Conservation (phyloP, 306 rosid genomes). For the Glycine latifolia region DNA sequence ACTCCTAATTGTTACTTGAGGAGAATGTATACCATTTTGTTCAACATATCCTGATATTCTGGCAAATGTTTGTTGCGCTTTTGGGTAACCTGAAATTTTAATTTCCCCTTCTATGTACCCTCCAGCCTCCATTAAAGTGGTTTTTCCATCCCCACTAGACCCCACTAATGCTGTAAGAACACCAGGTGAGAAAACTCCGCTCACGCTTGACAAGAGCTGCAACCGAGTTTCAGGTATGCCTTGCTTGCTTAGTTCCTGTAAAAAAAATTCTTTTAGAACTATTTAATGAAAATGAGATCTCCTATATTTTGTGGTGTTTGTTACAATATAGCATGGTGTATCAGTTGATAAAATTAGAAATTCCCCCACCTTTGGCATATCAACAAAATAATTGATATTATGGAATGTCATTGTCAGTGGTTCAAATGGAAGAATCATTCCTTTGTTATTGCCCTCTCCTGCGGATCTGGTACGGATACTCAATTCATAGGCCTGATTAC, state of each 20-base stretch:
- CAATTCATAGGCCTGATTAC: constrained; percentile 26
- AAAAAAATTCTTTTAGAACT: background rate
- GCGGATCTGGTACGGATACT: constrained; percentile 31
- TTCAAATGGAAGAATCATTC: constrained; percentile 95
- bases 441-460: constrained; percentile 53
- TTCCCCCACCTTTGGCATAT: constrained; percentile 78
- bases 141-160: constrained; percentile 95
- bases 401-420: constrained; percentile 91
- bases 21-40: constrained; percentile 95
- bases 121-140: constrained; percentile 96
- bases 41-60: constrained; percentile 92
- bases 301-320: constrained; percentile 13
- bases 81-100: constrained; percentile 82
- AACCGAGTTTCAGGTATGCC: constrained; percentile 75
- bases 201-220: constrained; percentile 81
- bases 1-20: constrained; percentile 90
- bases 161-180: constrained; percentile 95
- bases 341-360: constrained; percentile 20
- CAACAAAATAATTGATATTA: constrained; percentile 85
- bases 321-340: background rate
- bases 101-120: constrained; percentile 88
- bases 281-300: constrained; percentile 7
- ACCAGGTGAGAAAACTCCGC: constrained; percentile 91
- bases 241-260: constrained; percentile 68
- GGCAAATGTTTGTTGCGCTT: constrained; percentile 83